Percentiles rank a stretch among this genome's conserved stretches.
Conservation (phyloP, 768 basidiomycete species). For the Russula sp. region DNA sequence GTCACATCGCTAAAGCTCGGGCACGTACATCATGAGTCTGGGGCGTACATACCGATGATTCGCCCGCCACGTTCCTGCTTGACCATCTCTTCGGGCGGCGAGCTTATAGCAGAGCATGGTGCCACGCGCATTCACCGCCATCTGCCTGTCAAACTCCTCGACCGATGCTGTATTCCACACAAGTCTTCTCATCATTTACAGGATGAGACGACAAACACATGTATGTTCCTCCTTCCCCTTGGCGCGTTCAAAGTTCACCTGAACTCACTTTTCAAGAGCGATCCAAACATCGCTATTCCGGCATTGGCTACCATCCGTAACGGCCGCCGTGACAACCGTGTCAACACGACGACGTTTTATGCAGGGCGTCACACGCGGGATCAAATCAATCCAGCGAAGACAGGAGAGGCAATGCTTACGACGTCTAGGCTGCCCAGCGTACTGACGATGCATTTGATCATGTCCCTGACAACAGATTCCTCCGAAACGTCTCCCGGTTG, state of each 20-base stretch:
- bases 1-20: neutral
- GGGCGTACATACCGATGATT: constrained; percentile 24
- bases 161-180: constrained; percentile 2
- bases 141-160: constrained; percentile 15
- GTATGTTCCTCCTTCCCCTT: neutral
- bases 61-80: constrained; percentile 26
- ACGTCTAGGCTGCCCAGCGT: constrained; percentile 25
- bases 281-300: neutral
- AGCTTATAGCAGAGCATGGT: constrained; percentile 33
- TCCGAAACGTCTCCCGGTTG: constrained; percentile 18
- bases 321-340: too few relatives aligned
- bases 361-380: neutral
- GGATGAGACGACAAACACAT: neutral
- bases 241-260: neutral
- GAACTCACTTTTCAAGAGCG: constrained; percentile 13
- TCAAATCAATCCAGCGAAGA: neutral
- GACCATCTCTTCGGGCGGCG: constrained; percentile 31
- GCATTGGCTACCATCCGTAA: constrained; percentile 29
- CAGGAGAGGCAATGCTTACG: constrained; percentile 1
- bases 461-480: constrained; percentile 10
- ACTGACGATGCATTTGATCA: constrained; percentile 16
- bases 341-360: neutral
- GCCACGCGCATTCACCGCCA: constrained; percentile 20
- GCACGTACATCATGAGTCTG: neutral
- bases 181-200: neutral